Evolutionary conservation across 352 stramenopile genomes (phyloP), one percentile per base, ranked within the genome.

Genomic region (Globisporangium radiosum): DNA sequence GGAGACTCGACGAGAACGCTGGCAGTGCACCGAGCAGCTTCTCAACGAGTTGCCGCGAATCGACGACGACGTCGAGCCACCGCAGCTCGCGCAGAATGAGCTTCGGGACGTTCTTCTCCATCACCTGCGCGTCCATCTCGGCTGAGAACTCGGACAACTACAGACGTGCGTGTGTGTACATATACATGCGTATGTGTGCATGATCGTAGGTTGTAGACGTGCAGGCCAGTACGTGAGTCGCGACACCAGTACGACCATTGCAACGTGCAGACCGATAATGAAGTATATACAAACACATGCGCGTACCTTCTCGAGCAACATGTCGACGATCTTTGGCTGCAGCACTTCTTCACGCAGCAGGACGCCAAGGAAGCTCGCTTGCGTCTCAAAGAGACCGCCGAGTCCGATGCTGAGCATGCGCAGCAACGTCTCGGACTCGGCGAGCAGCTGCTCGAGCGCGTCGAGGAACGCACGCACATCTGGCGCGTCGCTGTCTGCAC

Each of bases 31-130:
- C 66, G 15, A 85, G 57, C 10, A 88, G 69, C 62, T 86, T 80
- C 50, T 84, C 70, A 10, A 82, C 50, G 1, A 85, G 69, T 51
- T 84, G 70, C 14, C 52, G 40, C 36, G 75, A 66, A 47, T 83
- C 69, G 1, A 77, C 63, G 25, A 87, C 66, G 57, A 72, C 69
- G 42, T 85, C 77, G 47, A 88, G 76, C 77, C 75, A 88, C 7
- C 77, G 69, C 38, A 88, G 61, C 57, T 88, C 75, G n/a, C 74
- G 73, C 49, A 88, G 59, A 42, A 88, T 82, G 57, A 88, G 73
- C 62, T 79, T 81, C 2, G 75, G 76, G 7, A 88, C 59, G 56
- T 76, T 82, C 53, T 68, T 72, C 45, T 84, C 71, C 60, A 85
- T 70, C 40, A 71, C 47, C 17, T 66, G 59, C 14, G 53, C 59